Evolutionary conservation across 192 early-diverging fungal genomes (phyloP).

Genomic region (Backusella morwellensis): DNA sequence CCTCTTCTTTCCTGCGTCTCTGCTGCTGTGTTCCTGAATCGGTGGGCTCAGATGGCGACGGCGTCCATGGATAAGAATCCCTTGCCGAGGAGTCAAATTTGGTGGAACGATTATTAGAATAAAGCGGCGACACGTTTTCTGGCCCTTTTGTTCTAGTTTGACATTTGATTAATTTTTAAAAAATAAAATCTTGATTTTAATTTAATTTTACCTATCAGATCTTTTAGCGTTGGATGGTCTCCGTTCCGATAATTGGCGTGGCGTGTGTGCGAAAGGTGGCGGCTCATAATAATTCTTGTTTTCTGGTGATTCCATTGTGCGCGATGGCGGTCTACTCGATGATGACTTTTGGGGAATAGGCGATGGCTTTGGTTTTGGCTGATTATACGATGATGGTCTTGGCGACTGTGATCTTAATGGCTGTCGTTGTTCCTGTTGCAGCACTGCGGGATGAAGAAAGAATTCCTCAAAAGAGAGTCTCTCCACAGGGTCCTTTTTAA

Average conservation of each 20-base stretch:
- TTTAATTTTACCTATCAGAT: not conserved
- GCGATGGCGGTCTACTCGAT: not conserved
- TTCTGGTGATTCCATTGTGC: not conserved
- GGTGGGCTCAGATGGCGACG: not conserved
- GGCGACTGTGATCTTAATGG: not conserved
- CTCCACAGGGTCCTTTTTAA: constrained; percentile 85
- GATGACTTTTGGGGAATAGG: not conserved
- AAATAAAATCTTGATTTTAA: too few species aligned
- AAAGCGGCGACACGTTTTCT: constrained; percentile 3
- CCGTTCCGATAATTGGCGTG: not conserved
- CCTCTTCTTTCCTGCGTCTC: constrained; percentile 25
- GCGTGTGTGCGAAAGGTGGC: constrained; percentile 12
- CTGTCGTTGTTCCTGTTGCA: constrained; percentile 20
- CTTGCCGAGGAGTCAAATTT: not conserved
- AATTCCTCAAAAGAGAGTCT: constrained; percentile 94
- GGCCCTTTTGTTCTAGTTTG: not conserved
- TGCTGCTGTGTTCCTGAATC: constrained; percentile 6
- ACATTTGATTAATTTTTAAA: not conserved
- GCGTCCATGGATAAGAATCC: not conserved
- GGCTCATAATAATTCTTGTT: constrained; percentile 18
- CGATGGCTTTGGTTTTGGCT: not conserved
- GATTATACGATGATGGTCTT: not conserved
- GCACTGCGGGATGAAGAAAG: constrained; percentile 78
- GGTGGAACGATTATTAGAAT: not conserved
- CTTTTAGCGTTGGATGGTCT: not conserved